Base-by-base conservation (phyloP, 805 yeast genomes). In the Candida gorgasii region DNA sequence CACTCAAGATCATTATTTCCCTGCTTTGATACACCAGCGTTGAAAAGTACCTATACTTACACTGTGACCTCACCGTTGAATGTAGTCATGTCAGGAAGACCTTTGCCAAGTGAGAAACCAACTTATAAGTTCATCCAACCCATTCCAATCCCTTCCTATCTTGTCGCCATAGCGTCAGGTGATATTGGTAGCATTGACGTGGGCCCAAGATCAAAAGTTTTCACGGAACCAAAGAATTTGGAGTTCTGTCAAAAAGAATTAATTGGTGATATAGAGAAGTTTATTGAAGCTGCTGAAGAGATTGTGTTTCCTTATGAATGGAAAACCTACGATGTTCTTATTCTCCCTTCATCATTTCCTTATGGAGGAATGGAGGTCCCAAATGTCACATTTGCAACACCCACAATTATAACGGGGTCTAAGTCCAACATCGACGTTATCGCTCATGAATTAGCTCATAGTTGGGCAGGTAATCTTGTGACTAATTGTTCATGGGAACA, bases 361-460 rank as follows among this genome's bases (percentile, higher is more conserved):
- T 89, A 86, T 55, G 96, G 96, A 48, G 97, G 97, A 42, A 89
- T 89, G 96, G 96, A 89, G 66, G 87, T 88, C 57, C 95, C 96
- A 46, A 88, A 89, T 57, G 80, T 88, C 62, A 88, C 96, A 0
- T 88, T 88, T 64, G 90, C 89, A 7, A 88, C 96, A 0, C 96
- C 96, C 36, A 89, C 97, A 1, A 71, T 89, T 47, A 78, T 89
- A 32, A 78, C 90, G 12, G 89, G 90, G 29, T 96, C 89, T 63
- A 75, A 90, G 44, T 82, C 87, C 44, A 87, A 89, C 50, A 89
- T 89, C 14, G 89, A 86, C 53, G 97, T 89, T 20, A 80, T 89
- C 59, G 96, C 96, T 1, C 97, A 89, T 63, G 97, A 89, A 63
- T 74, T 89, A 51, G 90, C 96, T 1, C 97, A 89, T 62, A 84